These are phyloP conservation scores for Mortierella sp. DNA, from an alignment of 371 early-diverging fungal genomes.

Conservation along the genomic window DNA sequence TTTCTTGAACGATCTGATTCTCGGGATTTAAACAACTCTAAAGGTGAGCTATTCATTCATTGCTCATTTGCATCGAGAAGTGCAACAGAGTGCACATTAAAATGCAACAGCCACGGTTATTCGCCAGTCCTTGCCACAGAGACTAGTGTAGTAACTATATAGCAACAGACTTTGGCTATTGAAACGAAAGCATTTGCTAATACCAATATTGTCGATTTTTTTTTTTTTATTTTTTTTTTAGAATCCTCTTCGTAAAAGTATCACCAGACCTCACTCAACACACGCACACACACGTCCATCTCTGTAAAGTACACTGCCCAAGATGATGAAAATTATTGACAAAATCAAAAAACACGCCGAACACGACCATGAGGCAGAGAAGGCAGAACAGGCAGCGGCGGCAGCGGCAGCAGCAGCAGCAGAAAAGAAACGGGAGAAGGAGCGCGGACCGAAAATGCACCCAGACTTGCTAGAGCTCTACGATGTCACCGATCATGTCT, in stretches of 20 bases:
- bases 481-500: slow-evolving; percentile 58
- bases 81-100: too few species aligned
- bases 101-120: too few species aligned
- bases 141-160: too few species aligned
- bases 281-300: background rate
- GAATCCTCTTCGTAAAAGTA: background rate
- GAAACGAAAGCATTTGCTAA: too few species aligned
- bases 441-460: slow-evolving; percentile 42
- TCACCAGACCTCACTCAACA: background rate
- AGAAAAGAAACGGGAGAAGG: slow-evolving; percentile 35
- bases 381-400: slow-evolving; percentile 11
- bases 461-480: slow-evolving; percentile 60
- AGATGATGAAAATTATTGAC: slow-evolving; percentile 53
- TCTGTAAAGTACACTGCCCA: slow-evolving; percentile 1
- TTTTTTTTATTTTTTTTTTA: background rate
- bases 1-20: background rate
- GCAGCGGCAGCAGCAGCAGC: slow-evolving; percentile 28
- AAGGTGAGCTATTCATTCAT: background rate
- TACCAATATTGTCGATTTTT: too few species aligned
- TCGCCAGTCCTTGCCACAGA: too few species aligned
- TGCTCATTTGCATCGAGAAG: background rate
- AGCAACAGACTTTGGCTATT: too few species aligned
- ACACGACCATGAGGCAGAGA: slow-evolving; percentile 29
- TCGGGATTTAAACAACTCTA: background rate
- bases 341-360: slow-evolving; percentile 52